A percentile compares a stretch with the other conserved stretches of the same genome.
phyloP scores from a whole-genome alignment of 164 flowering plant genomes.

The Stephania japonica region DNA sequence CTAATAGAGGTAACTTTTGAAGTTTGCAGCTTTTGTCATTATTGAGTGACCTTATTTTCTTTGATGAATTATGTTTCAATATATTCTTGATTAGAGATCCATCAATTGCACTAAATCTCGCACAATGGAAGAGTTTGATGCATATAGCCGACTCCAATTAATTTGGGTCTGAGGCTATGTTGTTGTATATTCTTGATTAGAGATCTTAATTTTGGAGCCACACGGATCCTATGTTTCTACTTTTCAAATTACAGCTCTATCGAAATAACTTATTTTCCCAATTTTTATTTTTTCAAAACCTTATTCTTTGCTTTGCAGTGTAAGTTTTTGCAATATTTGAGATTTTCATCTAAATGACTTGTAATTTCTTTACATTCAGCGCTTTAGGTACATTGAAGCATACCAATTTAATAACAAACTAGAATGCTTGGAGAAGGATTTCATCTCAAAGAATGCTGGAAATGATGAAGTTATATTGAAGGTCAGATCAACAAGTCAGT shows the following conservation, averaged over 20 bases:
- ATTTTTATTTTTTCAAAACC: neutral
- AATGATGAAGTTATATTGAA: slow-evolving; percentile 41
- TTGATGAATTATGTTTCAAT: too few relatives aligned
- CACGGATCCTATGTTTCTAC: too few relatives aligned
- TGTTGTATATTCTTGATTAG: too few relatives aligned
- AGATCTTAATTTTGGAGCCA: too few relatives aligned
- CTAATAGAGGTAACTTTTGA: neutral
- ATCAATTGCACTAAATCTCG: too few relatives aligned
- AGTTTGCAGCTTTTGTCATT: neutral
- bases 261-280: neutral
- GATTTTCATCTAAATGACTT: neutral
- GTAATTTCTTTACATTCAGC: slow-evolving; percentile 38
- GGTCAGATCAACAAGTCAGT: slow-evolving; percentile 45
- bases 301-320: neutral
- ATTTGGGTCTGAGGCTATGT: too few relatives aligned
- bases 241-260: too few relatives aligned
- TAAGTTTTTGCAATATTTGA: neutral
- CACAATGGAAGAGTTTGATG: too few relatives aligned
- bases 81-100: too few relatives aligned
- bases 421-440: slow-evolving; percentile 53
- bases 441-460: slow-evolving; percentile 34
- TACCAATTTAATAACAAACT: slow-evolving; percentile 58
- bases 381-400: slow-evolving; percentile 75
- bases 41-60: too few relatives aligned
- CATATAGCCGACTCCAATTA: too few relatives aligned